Conservation (phyloP, 78 protist genomes). For the Creolimax fragrantissima region DNA sequence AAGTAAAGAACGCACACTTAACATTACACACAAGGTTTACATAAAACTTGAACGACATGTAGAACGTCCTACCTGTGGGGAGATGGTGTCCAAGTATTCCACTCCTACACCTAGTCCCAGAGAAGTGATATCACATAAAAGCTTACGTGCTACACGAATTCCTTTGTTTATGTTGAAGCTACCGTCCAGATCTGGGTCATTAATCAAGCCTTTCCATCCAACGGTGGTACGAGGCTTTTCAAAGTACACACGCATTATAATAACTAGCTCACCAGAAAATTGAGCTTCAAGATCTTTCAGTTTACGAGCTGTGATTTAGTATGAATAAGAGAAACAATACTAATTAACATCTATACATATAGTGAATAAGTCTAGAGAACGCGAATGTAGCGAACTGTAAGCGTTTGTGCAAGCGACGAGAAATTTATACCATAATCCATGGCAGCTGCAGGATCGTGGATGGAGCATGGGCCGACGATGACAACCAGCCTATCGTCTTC, state of each 20-base stretch:
- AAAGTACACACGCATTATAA: conserved; percentile 64
- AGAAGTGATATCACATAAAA: neutral
- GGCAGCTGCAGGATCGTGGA: conserved; percentile 50
- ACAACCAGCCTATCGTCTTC: conserved; percentile 35
- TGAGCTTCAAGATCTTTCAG: neutral
- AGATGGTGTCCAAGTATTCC: conserved; percentile 57
- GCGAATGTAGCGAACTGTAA: no score
- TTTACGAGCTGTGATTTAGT: neutral
- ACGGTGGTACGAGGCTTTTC: conserved; percentile 65
- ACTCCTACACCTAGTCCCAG: conserved; percentile 45
- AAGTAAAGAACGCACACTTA: no score
- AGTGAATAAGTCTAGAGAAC: no score
- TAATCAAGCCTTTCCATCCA: conserved; percentile 67
- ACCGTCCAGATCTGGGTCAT: conserved; percentile 53
- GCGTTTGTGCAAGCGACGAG: no score
- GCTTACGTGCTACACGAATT: conserved; percentile 20
- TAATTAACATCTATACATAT: no score
- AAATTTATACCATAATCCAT: conserved; percentile 27
- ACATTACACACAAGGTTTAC: neutral
- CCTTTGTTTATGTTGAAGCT: conserved; percentile 39
- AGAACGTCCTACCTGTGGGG: conserved; percentile 43
- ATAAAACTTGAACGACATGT: neutral
- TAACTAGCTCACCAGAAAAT: conserved; percentile 29
- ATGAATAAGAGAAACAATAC: no score
- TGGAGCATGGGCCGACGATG: conserved; percentile 63